These are phyloP conservation scores for Trifolium dubium DNA, from an alignment of 306 rosid species.

Conservation along the genomic window DNA sequence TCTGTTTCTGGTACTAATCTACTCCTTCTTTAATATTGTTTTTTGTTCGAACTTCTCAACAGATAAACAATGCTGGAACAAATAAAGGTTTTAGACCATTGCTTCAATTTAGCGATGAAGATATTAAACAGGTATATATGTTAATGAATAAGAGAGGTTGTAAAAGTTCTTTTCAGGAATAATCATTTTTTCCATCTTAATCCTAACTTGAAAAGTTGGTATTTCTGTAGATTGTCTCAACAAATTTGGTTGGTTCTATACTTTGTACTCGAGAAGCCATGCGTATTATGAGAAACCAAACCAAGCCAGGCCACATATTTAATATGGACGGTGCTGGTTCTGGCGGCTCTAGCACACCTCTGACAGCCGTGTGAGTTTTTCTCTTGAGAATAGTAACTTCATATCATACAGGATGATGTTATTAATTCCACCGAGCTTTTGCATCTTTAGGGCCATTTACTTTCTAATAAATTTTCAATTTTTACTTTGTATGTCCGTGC, in stretches of 20 bases:
- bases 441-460: not conserved
- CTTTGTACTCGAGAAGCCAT: conserved; percentile 94
- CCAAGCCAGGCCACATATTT: conserved; percentile 85
- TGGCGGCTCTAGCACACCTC: conserved; percentile 97
- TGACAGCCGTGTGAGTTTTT: conserved; percentile 88
- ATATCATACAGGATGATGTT: conserved; percentile 7
- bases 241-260: conserved; percentile 89
- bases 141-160: not conserved
- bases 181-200: not conserved
- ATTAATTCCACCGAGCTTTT: conserved; percentile 1
- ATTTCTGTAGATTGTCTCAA: conserved; percentile 82
- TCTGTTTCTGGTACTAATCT: conserved; percentile 31
- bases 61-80: conserved; percentile 94
- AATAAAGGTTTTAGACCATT: conserved; percentile 95
- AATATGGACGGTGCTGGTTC: conserved; percentile 98
- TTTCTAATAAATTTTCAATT: not conserved
- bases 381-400: conserved; percentile 24
- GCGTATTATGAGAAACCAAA: conserved; percentile 72
- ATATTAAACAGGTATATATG: conserved; percentile 76
- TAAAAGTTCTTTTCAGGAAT: not conserved
- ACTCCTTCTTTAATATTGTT: not conserved
- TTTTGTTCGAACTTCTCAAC: conserved; percentile 35
- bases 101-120: conserved; percentile 90
- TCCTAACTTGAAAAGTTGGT: conserved; percentile 5
- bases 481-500: not conserved